phyloP scores from a whole-genome alignment of 495 filamentous ascomycete genomes.

The Talaromyces liani region DNA sequence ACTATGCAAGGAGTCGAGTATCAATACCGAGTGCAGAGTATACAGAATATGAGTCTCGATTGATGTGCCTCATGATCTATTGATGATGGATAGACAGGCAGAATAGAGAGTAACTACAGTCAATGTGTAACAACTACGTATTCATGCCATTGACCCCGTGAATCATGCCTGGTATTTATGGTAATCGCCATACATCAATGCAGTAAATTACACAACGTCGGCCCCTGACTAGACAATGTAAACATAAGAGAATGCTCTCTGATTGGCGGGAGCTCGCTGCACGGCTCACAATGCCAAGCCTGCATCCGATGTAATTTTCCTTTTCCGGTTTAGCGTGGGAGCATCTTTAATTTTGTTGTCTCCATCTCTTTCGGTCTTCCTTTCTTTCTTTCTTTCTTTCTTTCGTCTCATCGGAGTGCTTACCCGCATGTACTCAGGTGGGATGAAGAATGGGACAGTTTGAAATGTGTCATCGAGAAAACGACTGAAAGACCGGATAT shows the following conservation, averaged over 20 bases:
- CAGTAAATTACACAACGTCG: neutral
- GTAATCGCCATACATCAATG: neutral
- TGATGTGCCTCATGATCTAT: neutral
- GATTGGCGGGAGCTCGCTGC: neutral
- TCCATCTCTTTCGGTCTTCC: neutral
- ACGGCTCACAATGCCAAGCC: constrained; percentile 1
- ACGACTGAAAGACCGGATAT: neutral
- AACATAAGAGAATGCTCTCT: neutral
- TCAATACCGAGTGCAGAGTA: neutral
- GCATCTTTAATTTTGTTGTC: neutral
- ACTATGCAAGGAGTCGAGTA: neutral
- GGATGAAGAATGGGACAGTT: no score
- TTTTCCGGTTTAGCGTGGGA: neutral
- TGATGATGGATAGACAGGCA: neutral
- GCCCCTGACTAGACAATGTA: neutral
- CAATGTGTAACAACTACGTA: neutral
- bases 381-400: neutral
- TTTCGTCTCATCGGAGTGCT: neutral
- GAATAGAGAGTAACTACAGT: neutral
- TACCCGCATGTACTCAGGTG: neutral
- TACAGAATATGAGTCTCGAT: neutral
- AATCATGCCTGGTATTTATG: neutral
- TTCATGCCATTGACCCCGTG: neutral
- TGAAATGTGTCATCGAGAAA: neutral
- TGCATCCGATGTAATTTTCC: neutral